These are phyloP conservation scores for Endotrypanum monterogeii DNA, from an alignment of 208 protist genomes.

Conservation along the genomic window DNA sequence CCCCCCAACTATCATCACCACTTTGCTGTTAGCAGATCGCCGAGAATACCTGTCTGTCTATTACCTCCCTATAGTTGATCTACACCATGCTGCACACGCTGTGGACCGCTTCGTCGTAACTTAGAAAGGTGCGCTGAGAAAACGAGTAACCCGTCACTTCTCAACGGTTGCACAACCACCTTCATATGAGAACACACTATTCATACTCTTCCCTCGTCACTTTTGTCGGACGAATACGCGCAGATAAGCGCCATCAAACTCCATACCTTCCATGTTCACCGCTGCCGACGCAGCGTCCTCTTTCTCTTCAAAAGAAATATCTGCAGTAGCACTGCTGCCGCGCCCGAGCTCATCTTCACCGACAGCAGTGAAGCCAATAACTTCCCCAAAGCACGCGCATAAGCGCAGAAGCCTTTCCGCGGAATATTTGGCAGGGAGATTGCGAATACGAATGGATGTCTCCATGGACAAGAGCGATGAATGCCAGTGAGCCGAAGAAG, in stretches of 20 bases:
- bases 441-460: conserved; percentile 48
- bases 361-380: conserved; percentile 35
- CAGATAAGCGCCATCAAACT: conserved; percentile 56
- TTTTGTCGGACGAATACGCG: conserved; percentile 40
- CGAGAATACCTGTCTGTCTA: not conserved
- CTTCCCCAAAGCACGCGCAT: conserved; percentile 77
- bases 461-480: conserved; percentile 36
- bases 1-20: too few species aligned
- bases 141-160: too few species aligned
- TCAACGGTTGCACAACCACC: not conserved
- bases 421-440: conserved; percentile 41
- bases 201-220: conserved; percentile 8
- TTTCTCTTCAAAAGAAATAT: conserved; percentile 61
- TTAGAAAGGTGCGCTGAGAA: too few species aligned
- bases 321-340: not conserved
- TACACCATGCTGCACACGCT: not conserved
- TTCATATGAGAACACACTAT: not conserved
- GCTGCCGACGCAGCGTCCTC: conserved; percentile 59
- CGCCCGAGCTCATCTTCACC: conserved; percentile 2
- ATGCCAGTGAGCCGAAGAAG: not conserved
- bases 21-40: not conserved
- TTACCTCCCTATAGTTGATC: not conserved
- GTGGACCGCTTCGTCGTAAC: not conserved
- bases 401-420: conserved; percentile 57
- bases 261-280: conserved; percentile 80